Base-by-base conservation (phyloP, 139 green algal genomes). In the Pedinophyceae sp. region DNA sequence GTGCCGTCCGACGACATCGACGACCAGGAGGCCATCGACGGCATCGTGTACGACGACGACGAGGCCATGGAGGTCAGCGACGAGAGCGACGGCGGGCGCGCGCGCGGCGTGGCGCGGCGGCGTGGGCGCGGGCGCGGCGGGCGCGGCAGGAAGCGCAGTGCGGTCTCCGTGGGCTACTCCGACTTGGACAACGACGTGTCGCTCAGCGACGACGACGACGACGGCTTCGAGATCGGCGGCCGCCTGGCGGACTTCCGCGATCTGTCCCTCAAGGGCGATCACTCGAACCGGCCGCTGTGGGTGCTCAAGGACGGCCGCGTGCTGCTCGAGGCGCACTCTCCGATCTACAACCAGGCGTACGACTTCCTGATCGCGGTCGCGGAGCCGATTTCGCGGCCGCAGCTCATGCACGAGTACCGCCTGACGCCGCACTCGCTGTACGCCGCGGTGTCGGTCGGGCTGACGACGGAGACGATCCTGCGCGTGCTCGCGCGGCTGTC, bases 361-460 rank as follows among this genome's bases (percentile, higher is more conserved):
- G 22, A 98, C 70, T 98, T 98, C 58, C 69, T 98, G 0, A 94
- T 98, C 50, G 84, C 90, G 19, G 84, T 97, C n/a, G 82, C 91
- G 2, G 91, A 95, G 76, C 86, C 86, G 6, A 79, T 94, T 7
- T 93, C 81, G 50, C 72, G 86, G 1, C 86, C 88, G 3, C 83
- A 97, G 73, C 64, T 48, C 27, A 60, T 95, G 22, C 88, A 94
- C 68, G 86, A 95, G 76, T 99, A 98, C 68, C 65, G 76, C 58
- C 76, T 99, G 15, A 97, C 89, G 0, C 86, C 86, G 15, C 87
- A 96, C 68, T 92, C 76, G 5, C 69, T 99, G 49, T 99, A 98
- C 54, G 91, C 91, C 17, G 92, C 92, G 13, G 91, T 98, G 7
- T 89, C 75, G 7, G 83, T 99, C 27, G 91, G 91, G 1, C 68